Percentiles rank a stretch among this genome's conserved stretches.
Conservation (phyloP, 345 rosid species). For the Psidium friedrichsthalianum region DNA sequence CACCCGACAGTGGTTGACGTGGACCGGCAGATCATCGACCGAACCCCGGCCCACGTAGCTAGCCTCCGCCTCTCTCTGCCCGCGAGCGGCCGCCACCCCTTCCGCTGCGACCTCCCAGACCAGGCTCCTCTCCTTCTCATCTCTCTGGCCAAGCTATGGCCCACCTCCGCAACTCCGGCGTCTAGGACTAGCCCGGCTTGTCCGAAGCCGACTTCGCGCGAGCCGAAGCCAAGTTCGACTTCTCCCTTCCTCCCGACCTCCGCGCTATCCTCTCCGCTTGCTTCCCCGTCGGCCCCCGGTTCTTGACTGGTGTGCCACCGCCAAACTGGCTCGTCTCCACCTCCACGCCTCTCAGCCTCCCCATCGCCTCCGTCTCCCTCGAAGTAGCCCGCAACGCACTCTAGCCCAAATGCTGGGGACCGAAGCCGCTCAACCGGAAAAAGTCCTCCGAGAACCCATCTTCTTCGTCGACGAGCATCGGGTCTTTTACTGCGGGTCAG, state of each 20-base stretch:
- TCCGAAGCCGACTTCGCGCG: constrained; percentile 75
- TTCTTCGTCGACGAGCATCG: constrained; percentile 79
- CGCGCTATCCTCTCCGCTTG: constrained; percentile 80
- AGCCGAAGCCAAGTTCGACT: constrained; percentile 82
- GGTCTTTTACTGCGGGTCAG: constrained; percentile 84
- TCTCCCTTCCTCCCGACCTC: constrained; percentile 85
- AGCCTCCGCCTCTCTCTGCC: constrained; percentile 90
- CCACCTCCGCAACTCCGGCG: constrained; percentile 49
- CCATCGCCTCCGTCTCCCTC: constrained; percentile 48
- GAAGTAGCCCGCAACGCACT: constrained; percentile 80
- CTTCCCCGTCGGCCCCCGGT: constrained; percentile 73
- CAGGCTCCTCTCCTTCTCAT: constrained; percentile 57
- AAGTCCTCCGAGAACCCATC: constrained; percentile 78
- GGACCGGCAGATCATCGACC: constrained; percentile 88
- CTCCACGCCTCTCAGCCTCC: constrained; percentile 22
- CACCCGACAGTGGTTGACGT: constrained; percentile 77
- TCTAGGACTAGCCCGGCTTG: constrained; percentile 68
- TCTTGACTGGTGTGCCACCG: constrained; percentile 83
- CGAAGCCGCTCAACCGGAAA: constrained; percentile 73
- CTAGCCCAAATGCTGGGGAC: constrained; percentile 94
- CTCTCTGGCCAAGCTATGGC: constrained; percentile 7
- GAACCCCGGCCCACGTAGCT: constrained; percentile 71
- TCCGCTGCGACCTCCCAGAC: constrained; percentile 31
- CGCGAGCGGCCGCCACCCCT: constrained; percentile 66
- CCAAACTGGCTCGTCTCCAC: constrained; percentile 59